Evolutionary conservation across 78 protist genomes (phyloP), one percentile per base, ranked within the genome.

Genomic region (slime mould (Dictyostelium discoideum)): DNA sequence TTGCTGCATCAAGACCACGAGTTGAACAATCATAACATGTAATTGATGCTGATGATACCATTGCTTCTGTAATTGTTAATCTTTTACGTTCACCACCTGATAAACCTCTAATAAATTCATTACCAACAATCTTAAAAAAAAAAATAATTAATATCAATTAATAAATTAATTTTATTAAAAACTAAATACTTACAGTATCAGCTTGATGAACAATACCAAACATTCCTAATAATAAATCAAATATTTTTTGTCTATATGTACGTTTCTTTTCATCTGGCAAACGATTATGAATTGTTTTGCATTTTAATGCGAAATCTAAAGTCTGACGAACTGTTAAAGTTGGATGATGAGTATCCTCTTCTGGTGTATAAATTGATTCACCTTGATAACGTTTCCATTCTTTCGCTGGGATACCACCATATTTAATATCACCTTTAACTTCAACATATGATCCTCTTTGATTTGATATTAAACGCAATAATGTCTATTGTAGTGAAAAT

Each of bases 201-300:
- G 85, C 85, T 92, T 92, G 96, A 69, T 92, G 85, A n/a, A 79
- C 86, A 46, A 92, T 85, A 72, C 96, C 96, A 85, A 76, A 92
- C 96, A 92, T 92, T 6, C 50, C 77, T 2, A 76, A 9, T 20
- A 92, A 72, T 11, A 92, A 18, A 67, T 84, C 85, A 22, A 76
- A 92, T 2, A 92, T 85, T 85, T 85, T 92, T 26, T 32, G 22
- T 29, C 96, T 81, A 84, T 85, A 92, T 20, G 39, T 42, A 7
- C 67, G 14, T 3, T 86, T 82, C 29, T 82, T 74, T 50, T 92
- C 96, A 20, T 92, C 96, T 67, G 96, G 96, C 3, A 92, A 32
- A 78, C 96, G 84, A 24, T 92, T 50, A 86, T 77, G 46, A 74
- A 89, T 84, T 11, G 96, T 92, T 54, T 92, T 92, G 22, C 87